phyloP scores from a whole-genome alignment of 2,329 filamentous ascomycete genomes.

The Trichoderma breve region DNA sequence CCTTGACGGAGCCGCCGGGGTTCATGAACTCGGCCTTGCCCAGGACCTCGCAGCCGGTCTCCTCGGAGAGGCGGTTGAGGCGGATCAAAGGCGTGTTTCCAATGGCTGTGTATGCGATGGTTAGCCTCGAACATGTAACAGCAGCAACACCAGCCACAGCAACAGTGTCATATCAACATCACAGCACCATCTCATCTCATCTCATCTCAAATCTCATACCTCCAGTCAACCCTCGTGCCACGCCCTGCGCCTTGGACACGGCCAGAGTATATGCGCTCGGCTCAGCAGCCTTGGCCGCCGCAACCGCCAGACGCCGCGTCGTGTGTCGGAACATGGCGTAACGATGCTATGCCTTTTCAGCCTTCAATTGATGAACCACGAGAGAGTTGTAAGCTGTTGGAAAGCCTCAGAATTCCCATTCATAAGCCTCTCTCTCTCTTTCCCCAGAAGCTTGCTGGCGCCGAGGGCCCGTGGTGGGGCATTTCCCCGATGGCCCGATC shows the following conservation, averaged over 20 bases:
- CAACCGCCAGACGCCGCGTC: constrained; percentile 63
- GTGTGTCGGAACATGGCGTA: constrained; percentile 65
- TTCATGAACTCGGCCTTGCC: constrained; percentile 99
- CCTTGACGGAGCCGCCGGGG: constrained; percentile 93
- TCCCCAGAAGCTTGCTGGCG: neutral
- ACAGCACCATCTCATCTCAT: constrained; percentile 25
- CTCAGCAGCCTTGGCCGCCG: constrained; percentile 45
- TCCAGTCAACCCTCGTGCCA: constrained; percentile 75
- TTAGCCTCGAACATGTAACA: neutral
- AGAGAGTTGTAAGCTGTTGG: constrained; percentile 5
- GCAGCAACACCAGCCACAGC: neutral
- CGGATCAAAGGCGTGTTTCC: constrained; percentile 95
- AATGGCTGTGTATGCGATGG: constrained; percentile 65
- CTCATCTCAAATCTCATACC: constrained; percentile 52
- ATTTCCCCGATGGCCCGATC: constrained; percentile 21
- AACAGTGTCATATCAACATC: neutral
- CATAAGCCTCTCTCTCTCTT: neutral
- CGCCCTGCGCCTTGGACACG: constrained; percentile 76
- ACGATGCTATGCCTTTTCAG: neutral
- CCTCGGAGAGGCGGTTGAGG: constrained; percentile 79
- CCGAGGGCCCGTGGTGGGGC: constrained; percentile 21
- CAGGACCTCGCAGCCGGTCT: constrained; percentile 90
- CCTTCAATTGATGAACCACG: neutral
- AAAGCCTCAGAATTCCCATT: neutral
- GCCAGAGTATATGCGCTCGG: constrained; percentile 62